Base-by-base conservation (phyloP, 257 asterid species). In the Vinca minor region DNA sequence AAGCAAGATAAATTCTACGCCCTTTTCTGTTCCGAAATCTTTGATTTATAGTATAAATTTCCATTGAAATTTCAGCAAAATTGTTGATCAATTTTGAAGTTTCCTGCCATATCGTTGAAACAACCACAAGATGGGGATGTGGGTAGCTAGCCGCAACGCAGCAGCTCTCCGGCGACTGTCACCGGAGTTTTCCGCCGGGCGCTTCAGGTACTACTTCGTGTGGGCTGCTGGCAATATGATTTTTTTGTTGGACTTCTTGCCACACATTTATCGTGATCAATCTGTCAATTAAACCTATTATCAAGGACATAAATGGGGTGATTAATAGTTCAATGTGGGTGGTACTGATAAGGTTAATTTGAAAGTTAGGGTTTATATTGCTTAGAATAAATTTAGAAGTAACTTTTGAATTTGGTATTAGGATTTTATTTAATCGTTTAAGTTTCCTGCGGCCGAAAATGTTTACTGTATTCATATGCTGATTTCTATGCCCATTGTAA, bases 101-200 rank as follows among this genome's bases (percentile, higher is more conserved):
- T 7, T 14, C 39, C 60, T 29, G 5, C 12, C 61, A 31, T 15
- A 29, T 2, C 26, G 41, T 55, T 17, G 29, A 13, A 2, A 0
- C 4, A 32, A 31, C 61, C 29, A 17, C 35, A 34, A 55, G 41
- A 55, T 55, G 61, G 61, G 41, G 23, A 55, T 55, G 39, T 55
- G 35, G 35, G 5, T 29, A 55, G 41, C 41, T 29, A 55, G 32
- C 17, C 61, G 61, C 5, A 29, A 29, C 6, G 41, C 14, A 3
- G 61, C 41, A 29, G 25, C 13, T 17, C 39, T 55, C 23, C 25
- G 61, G 14, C 61, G 61, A 13, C 41, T 55, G 61, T 31, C 61
- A 55, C 26, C 61, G 41, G 61, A 55, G 61, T 55, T 55, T 28
- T 3, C 3, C 14, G 25, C 61, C 14, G 41, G 25, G 21, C 41